Conservation (phyloP, 352 stramenopile species). For the Globisporangium parvum region DNA sequence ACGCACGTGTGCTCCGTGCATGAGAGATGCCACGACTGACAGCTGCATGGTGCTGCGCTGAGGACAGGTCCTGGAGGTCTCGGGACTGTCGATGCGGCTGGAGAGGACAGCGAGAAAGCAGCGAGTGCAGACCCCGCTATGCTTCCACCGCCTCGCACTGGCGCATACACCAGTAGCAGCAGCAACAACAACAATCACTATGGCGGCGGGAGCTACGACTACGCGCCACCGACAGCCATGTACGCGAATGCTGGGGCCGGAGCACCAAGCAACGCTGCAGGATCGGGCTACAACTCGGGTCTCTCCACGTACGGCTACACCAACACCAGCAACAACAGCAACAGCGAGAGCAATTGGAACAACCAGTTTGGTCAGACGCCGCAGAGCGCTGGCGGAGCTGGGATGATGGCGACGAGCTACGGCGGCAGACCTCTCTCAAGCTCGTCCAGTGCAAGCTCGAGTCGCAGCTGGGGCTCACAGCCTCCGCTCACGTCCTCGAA, state of each 20-base stretch:
- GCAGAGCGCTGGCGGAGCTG: background rate
- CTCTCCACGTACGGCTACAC: background rate
- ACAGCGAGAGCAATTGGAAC: constrained; percentile 13
- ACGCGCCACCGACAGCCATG: constrained; percentile 1
- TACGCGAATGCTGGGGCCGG: background rate
- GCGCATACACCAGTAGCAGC: constrained; percentile 3
- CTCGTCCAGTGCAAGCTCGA: constrained; percentile 9
- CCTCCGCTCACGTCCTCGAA: constrained; percentile 71
- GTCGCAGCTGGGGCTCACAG: constrained; percentile 29
- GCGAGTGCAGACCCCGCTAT: constrained; percentile 1
- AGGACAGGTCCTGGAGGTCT: constrained; percentile 33
- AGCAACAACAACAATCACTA: constrained; percentile 1
- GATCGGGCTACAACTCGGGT: background rate
- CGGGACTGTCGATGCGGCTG: constrained; percentile 29
- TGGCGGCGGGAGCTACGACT: constrained; percentile 2
- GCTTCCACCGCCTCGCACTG: constrained; percentile 1
- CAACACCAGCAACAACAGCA: constrained; percentile 19
- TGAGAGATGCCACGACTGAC: too few species aligned
- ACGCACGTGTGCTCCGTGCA: background rate
- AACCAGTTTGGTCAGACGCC: constrained; percentile 10
- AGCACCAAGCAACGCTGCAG: background rate
- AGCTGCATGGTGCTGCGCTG: background rate
- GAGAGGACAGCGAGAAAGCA: constrained; percentile 1
- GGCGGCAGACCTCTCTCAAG: constrained; percentile 3
- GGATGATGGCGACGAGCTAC: background rate